Evolutionary conservation across 345 rosid genomes (phyloP).

Genomic region (Sonneratia alba): DNA sequence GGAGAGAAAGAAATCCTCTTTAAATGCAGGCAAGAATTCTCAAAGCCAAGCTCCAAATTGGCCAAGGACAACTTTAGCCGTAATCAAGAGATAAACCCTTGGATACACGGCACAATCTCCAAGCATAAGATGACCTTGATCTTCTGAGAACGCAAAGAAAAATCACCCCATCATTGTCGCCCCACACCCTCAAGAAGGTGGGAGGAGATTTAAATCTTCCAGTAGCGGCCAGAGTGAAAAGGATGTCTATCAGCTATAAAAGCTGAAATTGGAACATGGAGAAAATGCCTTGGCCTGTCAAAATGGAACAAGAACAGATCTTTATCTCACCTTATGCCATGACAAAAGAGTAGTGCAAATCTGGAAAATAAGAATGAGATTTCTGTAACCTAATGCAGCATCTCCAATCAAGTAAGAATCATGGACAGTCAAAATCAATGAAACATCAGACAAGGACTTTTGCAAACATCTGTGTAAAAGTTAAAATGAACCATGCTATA

Average conservation of each 20-base stretch:
- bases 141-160: constrained; percentile 54
- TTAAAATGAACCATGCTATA: neutral
- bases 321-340: neutral
- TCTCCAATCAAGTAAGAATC: neutral
- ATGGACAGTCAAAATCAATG: too few species aligned
- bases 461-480: too few species aligned
- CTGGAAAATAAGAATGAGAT: neutral
- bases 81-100: constrained; percentile 86
- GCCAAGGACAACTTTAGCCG: constrained; percentile 53
- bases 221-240: constrained; percentile 98
- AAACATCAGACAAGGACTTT: neutral
- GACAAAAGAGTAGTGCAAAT: neutral
- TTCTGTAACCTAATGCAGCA: neutral
- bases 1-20: constrained; percentile 5
- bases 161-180: constrained; percentile 40
- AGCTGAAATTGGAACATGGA: constrained; percentile 29
- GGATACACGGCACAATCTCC: constrained; percentile 87
- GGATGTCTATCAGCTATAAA: constrained; percentile 35
- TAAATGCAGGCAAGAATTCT: constrained; percentile 9
- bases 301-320: neutral
- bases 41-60: constrained; percentile 17
- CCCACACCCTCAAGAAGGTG: constrained; percentile 97
- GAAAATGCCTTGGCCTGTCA: constrained; percentile 30
- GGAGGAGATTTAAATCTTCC: constrained; percentile 55
- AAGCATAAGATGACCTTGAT: constrained; percentile 79